Percentiles rank a stretch among this genome's conserved stretches.
Evolutionary conservation across 1,139 yeast species (phyloP).

Genomic region (Candida sojae): DNA sequence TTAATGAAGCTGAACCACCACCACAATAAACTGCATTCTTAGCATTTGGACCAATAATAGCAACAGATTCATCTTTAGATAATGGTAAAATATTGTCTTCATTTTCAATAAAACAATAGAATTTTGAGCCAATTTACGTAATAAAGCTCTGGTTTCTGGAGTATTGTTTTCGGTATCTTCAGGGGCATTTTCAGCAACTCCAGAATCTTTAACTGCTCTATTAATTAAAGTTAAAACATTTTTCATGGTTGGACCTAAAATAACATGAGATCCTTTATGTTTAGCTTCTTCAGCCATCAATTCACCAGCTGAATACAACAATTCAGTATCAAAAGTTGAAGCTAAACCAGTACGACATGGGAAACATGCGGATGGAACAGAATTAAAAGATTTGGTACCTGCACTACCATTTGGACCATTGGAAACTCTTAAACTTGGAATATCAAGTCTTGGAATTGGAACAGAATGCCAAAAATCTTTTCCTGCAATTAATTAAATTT

Average conservation of each 20-base stretch:
- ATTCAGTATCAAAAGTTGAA: slow-evolving; percentile 42
- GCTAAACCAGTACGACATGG: slow-evolving; percentile 42
- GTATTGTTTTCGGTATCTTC: slow-evolving; percentile 33
- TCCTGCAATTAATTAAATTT: slow-evolving; percentile 48
- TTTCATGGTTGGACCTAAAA: slow-evolving; percentile 39
- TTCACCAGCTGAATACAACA: slow-evolving; percentile 29
- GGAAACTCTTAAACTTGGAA: slow-evolving; percentile 31
- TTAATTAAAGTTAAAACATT: slow-evolving; percentile 49
- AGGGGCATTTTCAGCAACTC: slow-evolving; percentile 37
- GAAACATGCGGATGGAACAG: slow-evolving; percentile 34
- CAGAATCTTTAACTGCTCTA: slow-evolving; percentile 29
- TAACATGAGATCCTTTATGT: slow-evolving; percentile 32
- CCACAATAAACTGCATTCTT: slow-evolving; percentile 31
- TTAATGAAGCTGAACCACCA: slow-evolving; percentile 38
- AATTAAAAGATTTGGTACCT: slow-evolving; percentile 33
- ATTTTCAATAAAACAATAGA: slow-evolving; percentile 56
- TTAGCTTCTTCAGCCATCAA: slow-evolving; percentile 36
- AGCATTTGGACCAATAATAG: slow-evolving; percentile 39
- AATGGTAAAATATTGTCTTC: slow-evolving; percentile 47
- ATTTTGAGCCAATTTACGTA: slow-evolving; percentile 52
- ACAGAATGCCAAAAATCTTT: slow-evolving; percentile 58
- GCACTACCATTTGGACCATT: slow-evolving; percentile 41
- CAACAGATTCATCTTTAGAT: slow-evolving; percentile 20
- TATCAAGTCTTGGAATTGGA: slow-evolving; percentile 43
- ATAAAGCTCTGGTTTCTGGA: slow-evolving; percentile 40